These are phyloP conservation scores for Claviceps sp. DNA, from an alignment of 2,329 filamentous ascomycete genomes.

Conservation along the genomic window DNA sequence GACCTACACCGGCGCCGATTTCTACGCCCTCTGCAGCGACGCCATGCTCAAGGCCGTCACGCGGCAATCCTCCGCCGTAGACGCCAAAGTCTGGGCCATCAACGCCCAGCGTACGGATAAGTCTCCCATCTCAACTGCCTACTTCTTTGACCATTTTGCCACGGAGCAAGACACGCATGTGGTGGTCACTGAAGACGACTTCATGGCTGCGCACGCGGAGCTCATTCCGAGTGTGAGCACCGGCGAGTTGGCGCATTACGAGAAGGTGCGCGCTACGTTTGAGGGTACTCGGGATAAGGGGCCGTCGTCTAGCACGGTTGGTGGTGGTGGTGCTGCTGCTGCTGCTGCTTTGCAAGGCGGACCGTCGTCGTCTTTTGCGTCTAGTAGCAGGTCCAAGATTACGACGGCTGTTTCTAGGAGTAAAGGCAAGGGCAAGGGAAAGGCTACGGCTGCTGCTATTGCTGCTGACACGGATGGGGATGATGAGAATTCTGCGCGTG, in stretches of 20 bases:
- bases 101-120: slow-evolving; percentile 33
- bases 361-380: slow-evolving; percentile 16
- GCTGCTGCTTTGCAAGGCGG: not conserved
- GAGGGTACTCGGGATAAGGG: slow-evolving; percentile 42
- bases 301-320: not conserved
- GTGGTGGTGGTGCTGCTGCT: not conserved
- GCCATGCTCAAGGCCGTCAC: slow-evolving; percentile 99
- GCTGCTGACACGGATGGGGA: slow-evolving; percentile 14
- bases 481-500: slow-evolving; percentile 20
- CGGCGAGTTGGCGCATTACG: slow-evolving; percentile 85
- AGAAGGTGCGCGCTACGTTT: slow-evolving; percentile 68
- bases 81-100: slow-evolving; percentile 64
- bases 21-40: slow-evolving; percentile 94
- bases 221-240: slow-evolving; percentile 88
- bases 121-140: slow-evolving; percentile 61
- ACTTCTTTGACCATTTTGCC: slow-evolving; percentile 91
- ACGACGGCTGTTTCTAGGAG: slow-evolving; percentile 20
- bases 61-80: slow-evolving; percentile 70
- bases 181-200: slow-evolving; percentile 81
- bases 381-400: slow-evolving; percentile 10
- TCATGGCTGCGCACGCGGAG: slow-evolving; percentile 66
- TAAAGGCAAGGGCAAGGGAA: slow-evolving; percentile 26
- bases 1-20: slow-evolving; percentile 93
- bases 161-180: slow-evolving; percentile 73
- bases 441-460: slow-evolving; percentile 15